These are phyloP conservation scores for Penicillium desertorum DNA, from an alignment of 495 filamentous ascomycete genomes.

Conservation along the genomic window DNA sequence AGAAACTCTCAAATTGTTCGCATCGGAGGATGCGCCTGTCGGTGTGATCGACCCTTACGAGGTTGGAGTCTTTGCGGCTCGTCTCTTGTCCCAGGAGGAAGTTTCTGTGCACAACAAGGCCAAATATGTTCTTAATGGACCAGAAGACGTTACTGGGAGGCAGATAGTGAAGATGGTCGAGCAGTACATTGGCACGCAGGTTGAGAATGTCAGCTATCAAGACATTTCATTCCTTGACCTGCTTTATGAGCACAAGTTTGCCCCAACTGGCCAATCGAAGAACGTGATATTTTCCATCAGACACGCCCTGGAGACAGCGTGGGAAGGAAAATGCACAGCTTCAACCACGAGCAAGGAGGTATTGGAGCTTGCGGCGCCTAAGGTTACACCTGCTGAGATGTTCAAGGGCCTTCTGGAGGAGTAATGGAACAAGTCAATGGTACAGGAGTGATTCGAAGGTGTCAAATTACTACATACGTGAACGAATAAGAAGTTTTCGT, in stretches of 20 bases:
- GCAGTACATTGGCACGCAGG: constrained; percentile 35
- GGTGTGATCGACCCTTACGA: constrained; percentile 42
- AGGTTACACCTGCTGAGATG: constrained; percentile 23
- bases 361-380: constrained; percentile 31
- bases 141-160: constrained; percentile 41
- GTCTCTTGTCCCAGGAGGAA: constrained; percentile 38
- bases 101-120: constrained; percentile 35
- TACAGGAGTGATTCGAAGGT: too few species aligned
- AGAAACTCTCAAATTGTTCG: constrained; percentile 27
- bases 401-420: constrained; percentile 20
- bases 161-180: constrained; percentile 43
- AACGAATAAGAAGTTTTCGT: background rate
- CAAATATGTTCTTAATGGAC: constrained; percentile 46
- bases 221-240: constrained; percentile 37
- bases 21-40: constrained; percentile 35
- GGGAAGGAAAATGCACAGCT: constrained; percentile 34
- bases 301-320: constrained; percentile 18
- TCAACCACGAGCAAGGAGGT: constrained; percentile 40
- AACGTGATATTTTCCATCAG: constrained; percentile 31
- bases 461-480: background rate
- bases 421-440: background rate
- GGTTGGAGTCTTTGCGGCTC: constrained; percentile 41
- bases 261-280: constrained; percentile 19
- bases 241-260: constrained; percentile 18
- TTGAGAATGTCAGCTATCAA: constrained; percentile 39